Evolutionary conservation across 2,329 filamentous ascomycete genomes (phyloP).

Genomic region (Colletotrichum tanaceti): DNA sequence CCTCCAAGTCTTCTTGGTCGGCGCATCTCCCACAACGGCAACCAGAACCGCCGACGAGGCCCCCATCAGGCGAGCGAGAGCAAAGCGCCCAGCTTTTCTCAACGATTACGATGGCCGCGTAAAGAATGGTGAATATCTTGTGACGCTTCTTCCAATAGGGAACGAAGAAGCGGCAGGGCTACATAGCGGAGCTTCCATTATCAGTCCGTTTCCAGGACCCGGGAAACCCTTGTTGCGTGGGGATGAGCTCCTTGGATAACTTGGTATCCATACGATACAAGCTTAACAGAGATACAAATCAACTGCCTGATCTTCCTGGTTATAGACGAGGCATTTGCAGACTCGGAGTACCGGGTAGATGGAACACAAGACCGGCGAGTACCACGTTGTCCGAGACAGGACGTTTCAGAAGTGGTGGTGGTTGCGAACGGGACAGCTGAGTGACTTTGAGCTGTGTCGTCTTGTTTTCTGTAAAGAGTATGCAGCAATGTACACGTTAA

Average conservation of each 20-base stretch:
- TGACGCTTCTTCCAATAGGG: conserved; percentile 1
- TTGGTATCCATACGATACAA: conserved; percentile 1
- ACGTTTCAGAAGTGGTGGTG: neutral
- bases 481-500: neutral
- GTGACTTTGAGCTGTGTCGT: neutral
- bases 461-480: too few relatives aligned
- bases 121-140: conserved; percentile 3
- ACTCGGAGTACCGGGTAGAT: neutral
- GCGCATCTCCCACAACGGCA: neutral
- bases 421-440: neutral
- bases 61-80: neutral
- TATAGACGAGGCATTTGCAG: neutral
- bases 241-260: neutral
- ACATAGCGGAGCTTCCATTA: neutral
- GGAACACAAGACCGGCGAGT: neutral
- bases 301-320: neutral
- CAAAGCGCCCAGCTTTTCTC: neutral
- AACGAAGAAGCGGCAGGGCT: neutral
- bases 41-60: neutral
- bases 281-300: neutral
- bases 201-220: conserved; percentile 12
- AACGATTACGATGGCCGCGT: neutral
- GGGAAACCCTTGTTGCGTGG: neutral
- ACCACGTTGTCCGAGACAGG: neutral
- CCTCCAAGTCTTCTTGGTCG: neutral